Evolutionary conservation across 2,329 filamentous ascomycete genomes (phyloP).

Genomic region (Pseudomassariella vexata): DNA sequence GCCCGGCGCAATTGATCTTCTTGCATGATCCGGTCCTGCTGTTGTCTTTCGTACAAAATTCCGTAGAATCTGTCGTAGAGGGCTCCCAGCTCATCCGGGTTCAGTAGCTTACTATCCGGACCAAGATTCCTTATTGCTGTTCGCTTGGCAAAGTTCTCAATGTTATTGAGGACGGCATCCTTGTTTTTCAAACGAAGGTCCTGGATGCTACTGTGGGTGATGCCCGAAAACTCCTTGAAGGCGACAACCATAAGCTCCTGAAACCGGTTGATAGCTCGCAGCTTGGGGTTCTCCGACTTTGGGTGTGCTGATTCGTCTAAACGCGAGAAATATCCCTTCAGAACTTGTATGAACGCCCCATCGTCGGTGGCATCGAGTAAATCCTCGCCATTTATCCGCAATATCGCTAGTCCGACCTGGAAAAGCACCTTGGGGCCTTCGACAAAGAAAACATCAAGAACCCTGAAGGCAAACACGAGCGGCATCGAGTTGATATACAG

Average conservation of each 20-base stretch:
- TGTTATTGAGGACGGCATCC: constrained; percentile 87
- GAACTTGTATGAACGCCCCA: constrained; percentile 90
- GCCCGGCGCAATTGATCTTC: constrained; percentile 65
- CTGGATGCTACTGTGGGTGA: constrained; percentile 87
- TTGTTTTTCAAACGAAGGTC: constrained; percentile 91
- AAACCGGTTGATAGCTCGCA: constrained; percentile 89
- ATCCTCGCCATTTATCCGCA: constrained; percentile 95
- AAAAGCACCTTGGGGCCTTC: constrained; percentile 97
- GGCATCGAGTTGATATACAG: constrained; percentile 99
- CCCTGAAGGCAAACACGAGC: constrained; percentile 91
- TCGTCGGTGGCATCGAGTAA: constrained; percentile 89
- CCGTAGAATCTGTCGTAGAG: constrained; percentile 94
- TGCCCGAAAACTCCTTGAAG: constrained; percentile 95
- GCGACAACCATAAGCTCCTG: constrained; percentile 99
- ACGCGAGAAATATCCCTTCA: constrained; percentile 90
- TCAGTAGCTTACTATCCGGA: constrained; percentile 88
- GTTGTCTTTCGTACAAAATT: constrained; percentile 85
- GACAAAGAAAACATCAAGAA: constrained; percentile 95
- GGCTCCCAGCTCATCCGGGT: constrained; percentile 76
- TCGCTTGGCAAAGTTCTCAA: constrained; percentile 94
- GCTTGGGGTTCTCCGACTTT: constrained; percentile 89
- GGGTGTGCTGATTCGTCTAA: constrained; percentile 95
- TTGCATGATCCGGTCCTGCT: constrained; percentile 70
- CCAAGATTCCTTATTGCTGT: constrained; percentile 95
- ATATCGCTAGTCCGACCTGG: constrained; percentile 92